Evolutionary conservation across 2,329 filamentous ascomycete genomes (phyloP).

Genomic region (Aspergillus pseudoglaucus): DNA sequence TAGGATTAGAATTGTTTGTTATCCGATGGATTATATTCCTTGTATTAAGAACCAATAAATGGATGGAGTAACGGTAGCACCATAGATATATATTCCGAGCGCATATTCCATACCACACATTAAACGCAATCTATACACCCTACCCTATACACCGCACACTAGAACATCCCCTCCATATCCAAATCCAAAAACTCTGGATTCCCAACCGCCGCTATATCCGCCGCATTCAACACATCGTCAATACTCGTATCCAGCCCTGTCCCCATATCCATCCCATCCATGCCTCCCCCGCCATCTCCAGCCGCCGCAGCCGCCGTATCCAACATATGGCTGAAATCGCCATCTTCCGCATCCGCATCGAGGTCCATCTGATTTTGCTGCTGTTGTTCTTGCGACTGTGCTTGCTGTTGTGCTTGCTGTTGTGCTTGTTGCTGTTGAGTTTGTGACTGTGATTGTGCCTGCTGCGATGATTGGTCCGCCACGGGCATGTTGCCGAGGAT

Average conservation of each 20-base stretch:
- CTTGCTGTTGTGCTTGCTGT: too few relatives aligned
- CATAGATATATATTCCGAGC: neutral
- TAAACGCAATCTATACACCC: neutral
- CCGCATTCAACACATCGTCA: constrained; percentile 39
- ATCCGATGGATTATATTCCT: too few relatives aligned
- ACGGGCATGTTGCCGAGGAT: constrained; percentile 38
- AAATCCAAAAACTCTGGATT: constrained; percentile 41
- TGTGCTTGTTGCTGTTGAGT: too few relatives aligned
- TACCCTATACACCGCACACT: neutral
- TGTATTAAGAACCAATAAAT: too few relatives aligned
- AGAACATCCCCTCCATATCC: constrained; percentile 42
- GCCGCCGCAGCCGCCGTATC: constrained; percentile 32
- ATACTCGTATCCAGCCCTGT: constrained; percentile 32
- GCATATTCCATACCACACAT: neutral
- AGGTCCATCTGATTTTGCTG: constrained; percentile 28
- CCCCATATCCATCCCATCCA: constrained; percentile 19
- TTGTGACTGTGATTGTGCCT: too few relatives aligned
- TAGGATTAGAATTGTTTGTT: too few relatives aligned
- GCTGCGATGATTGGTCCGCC: neutral
- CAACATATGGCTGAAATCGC: constrained; percentile 34
- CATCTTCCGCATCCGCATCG: constrained; percentile 10
- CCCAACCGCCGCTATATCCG: constrained; percentile 34
- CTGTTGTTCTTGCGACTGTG: constrained; percentile 5
- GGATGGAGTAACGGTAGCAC: neutral
- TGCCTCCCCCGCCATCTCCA: constrained; percentile 25